Evolutionary conservation across 148 eudicot species (phyloP).

Genomic region (Rhododendron simsii): DNA sequence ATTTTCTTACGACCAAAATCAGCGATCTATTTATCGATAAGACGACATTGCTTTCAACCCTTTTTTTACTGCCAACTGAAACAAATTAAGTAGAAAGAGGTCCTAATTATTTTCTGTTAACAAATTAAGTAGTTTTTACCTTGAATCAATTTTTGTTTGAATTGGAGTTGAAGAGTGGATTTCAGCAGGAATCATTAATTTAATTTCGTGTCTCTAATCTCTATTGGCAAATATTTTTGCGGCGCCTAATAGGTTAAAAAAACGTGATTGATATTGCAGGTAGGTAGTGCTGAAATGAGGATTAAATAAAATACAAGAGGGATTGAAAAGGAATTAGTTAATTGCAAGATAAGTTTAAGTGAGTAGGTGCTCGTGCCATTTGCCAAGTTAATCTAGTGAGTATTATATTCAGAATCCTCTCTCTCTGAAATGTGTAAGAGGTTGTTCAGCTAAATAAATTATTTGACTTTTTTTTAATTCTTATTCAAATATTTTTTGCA

Average conservation of each 20-base stretch:
- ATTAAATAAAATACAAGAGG: neutral
- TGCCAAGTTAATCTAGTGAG: neutral
- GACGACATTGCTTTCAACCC: no score
- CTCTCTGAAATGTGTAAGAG: neutral
- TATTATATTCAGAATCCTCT: neutral
- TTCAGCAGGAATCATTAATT: no score
- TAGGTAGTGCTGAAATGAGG: neutral
- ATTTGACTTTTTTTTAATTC: no score
- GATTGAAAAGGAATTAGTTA: neutral
- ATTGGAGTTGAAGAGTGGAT: no score
- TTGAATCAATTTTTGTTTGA: no score
- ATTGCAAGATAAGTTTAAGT: neutral
- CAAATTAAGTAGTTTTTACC: no score
- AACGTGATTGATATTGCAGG: neutral
- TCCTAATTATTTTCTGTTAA: neutral
- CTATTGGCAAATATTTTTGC: neutral
- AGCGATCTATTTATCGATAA: no score
- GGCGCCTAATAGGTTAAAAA: neutral
- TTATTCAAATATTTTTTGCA: no score
- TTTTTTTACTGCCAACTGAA: neutral
- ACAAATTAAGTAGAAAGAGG: neutral
- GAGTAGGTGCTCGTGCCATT: neutral
- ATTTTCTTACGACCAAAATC: no score
- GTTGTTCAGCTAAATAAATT: no score
- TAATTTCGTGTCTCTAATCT: no score